Evolutionary conservation across 148 eudicot genomes (phyloP), one percentile per base, ranked within the genome.

Genomic region (Talinum fruticosum): DNA sequence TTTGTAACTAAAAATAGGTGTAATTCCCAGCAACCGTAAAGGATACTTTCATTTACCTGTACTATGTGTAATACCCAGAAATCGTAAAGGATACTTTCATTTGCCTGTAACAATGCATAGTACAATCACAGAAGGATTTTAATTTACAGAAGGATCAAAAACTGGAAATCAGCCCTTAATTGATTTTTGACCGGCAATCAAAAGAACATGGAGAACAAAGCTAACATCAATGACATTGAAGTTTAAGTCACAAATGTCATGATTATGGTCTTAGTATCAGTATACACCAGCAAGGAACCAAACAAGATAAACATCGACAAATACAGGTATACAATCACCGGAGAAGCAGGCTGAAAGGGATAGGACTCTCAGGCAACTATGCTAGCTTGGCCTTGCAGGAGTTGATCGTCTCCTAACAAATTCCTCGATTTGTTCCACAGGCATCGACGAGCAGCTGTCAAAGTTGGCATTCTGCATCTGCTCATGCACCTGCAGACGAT

Each of bases 401-500:
- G 86, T 47, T 2, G 74, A 81, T 76, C 85, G 82, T 72, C 80
- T 88, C 62, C 85, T 69, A 73, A 88, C 82, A 35, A 82, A 83
- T 59, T 92, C 92, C 73, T 89, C 85, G 51, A 94, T 82, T 76
- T 89, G 87, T 3, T 90, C 92, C 57, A 75, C 83, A 13, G 98
- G 84, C 81, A 92, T 44, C 10, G 96, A 90, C 35, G 93, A 83
- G 84, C 80, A 84, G 29, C 73, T 81, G 37, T 92, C 91, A 67
- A 88, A 90, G 73, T 86, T 81, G 29, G 87, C 85, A 38, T 76
- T 84, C 82, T 90, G 88, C 97, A 89, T 82, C 82, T 89, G 92
- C 84, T 89, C 87, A 53, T 82, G 90, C 78, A 94, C 75, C 98
- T 94, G 87, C 83, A 84, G 14, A 70, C 29, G 23, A 23, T 14